Evolutionary conservation across 2,329 filamentous ascomycete species (phyloP).

Genomic region (Ophiostoma populinum): DNA sequence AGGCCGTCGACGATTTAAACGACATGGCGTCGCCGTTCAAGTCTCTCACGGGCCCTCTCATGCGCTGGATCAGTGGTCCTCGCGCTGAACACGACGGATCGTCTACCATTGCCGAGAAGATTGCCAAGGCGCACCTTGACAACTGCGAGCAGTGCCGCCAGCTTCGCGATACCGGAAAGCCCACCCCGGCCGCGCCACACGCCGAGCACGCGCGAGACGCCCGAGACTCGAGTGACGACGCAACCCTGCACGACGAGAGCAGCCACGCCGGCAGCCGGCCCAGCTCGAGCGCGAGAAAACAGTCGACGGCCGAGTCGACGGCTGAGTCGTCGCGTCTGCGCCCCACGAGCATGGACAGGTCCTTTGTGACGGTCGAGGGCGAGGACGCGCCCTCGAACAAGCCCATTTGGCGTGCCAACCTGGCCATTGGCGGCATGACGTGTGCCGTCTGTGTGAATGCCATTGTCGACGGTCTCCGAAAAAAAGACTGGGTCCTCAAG

Average conservation of each 20-base stretch:
- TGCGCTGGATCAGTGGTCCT: constrained; percentile 9
- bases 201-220: not conserved
- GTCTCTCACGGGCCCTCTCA: constrained; percentile 5
- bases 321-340: no score
- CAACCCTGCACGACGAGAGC: not conserved
- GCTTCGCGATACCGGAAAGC: constrained; percentile 7
- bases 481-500: constrained; percentile 38
- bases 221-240: not conserved
- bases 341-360: constrained; percentile 9
- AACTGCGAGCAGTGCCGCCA: constrained; percentile 27
- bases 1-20: not conserved
- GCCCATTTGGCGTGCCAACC: constrained; percentile 29
- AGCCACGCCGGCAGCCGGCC: not conserved
- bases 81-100: not conserved
- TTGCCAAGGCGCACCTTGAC: constrained; percentile 20
- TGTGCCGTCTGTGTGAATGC: constrained; percentile 51
- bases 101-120: not conserved
- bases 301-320: not conserved
- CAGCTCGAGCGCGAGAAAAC: not conserved
- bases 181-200: constrained; percentile 2
- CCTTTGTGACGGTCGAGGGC: constrained; percentile 20
- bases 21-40: not conserved
- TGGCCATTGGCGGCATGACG: constrained; percentile 58
- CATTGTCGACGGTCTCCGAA: constrained; percentile 41
- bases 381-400: constrained; percentile 15